Conservation (phyloP, 192 early-diverging fungal genomes). For the Gamsiella multidivaricata region DNA sequence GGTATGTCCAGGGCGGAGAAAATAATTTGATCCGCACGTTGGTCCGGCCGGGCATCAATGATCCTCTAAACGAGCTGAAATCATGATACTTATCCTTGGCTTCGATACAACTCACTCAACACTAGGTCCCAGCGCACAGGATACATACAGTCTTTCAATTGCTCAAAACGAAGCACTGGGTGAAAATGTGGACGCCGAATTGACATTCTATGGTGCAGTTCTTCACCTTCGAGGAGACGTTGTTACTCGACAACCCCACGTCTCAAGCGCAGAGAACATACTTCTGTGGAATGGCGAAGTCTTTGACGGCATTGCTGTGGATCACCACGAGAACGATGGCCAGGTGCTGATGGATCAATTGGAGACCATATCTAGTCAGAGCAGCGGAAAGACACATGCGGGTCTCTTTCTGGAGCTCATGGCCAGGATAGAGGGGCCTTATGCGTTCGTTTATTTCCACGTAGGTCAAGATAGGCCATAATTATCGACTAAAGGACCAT, state of each 20-base stretch:
- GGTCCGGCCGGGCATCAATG: too few species aligned
- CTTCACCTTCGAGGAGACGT: constrained; percentile 76
- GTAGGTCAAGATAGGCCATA: constrained; percentile 31
- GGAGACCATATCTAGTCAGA: constrained; percentile 12
- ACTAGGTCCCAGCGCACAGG: constrained; percentile 69
- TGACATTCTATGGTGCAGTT: constrained; percentile 67
- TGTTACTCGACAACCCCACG: constrained; percentile 68
- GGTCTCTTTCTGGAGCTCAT: constrained; percentile 52
- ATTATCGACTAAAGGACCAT: not conserved
- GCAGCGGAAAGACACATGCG: not conserved
- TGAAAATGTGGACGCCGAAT: not conserved
- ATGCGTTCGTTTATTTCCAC: constrained; percentile 81
- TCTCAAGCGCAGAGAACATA: constrained; percentile 59
- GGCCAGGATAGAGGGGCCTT: constrained; percentile 79
- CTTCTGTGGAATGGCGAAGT: constrained; percentile 93
- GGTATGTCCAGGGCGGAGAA: constrained; percentile 33
- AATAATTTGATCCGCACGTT: not conserved
- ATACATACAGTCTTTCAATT: constrained; percentile 12
- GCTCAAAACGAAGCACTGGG: not conserved
- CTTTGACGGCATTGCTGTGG: constrained; percentile 78
- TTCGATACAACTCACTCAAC: too few species aligned
- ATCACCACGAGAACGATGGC: constrained; percentile 41
- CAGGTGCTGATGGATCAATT: constrained; percentile 34
- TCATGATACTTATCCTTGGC: too few species aligned
- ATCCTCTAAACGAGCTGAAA: too few species aligned